Conservation (phyloP, 2,329 filamentous ascomycete genomes). For the Waltergamsia citrina region DNA sequence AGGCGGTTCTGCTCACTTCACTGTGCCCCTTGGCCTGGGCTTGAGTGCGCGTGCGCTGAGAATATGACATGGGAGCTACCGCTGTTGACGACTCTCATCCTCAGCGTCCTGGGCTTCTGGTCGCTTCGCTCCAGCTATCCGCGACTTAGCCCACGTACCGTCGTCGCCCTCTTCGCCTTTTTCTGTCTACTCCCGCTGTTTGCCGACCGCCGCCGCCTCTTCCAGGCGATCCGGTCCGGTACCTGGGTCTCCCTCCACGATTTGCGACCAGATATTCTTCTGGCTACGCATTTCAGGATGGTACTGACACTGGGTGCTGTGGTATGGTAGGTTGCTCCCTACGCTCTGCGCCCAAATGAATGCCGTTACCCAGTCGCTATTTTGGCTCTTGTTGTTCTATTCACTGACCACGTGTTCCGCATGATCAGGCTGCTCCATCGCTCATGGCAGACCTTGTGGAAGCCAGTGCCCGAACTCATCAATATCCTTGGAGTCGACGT, state of each 20-base stretch:
- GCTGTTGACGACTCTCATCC: conserved; percentile 27
- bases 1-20: conserved; percentile 1
- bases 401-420: conserved; percentile 1
- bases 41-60: conserved; percentile 17
- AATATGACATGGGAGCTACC: conserved; percentile 34
- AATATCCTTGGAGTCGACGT: conserved; percentile 90
- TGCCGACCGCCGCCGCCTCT: conserved; percentile 19
- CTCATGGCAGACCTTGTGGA: conserved; percentile 80
- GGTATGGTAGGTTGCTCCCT: conserved; percentile 34
- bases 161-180: conserved; percentile 18
- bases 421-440: conserved; percentile 66
- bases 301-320: conserved; percentile 42
- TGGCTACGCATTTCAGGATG: conserved; percentile 44
- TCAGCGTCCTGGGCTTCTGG: conserved; percentile 26
- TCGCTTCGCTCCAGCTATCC: conserved; percentile 20
- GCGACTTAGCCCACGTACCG: conserved; percentile 7
- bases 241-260: conserved; percentile 22
- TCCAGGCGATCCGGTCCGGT: conserved; percentile 16
- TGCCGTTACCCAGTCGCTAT: too few species aligned
- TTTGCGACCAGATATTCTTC: conserved; percentile 34
- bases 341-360: background rate
- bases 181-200: conserved; percentile 21
- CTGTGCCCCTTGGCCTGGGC: background rate
- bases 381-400: background rate
- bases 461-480: conserved; percentile 84